Conservation (phyloP, 1,284 basidiomycete genomes). For the Coniophora puteana region DNA sequence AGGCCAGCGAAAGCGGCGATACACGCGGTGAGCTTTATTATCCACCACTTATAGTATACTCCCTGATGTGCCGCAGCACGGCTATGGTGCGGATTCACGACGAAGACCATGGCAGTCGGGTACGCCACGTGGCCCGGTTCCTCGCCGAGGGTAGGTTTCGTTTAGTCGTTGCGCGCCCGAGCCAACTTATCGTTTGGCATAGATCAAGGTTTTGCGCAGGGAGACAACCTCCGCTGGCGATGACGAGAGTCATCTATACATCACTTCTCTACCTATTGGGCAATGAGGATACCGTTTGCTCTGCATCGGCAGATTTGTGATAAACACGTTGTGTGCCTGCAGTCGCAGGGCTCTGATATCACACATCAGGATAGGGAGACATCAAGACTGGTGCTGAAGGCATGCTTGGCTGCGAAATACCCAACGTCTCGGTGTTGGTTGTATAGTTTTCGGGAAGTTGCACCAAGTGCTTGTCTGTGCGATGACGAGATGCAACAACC, state of each 20-base stretch:
- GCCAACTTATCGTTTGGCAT: neutral
- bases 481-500: too few relatives aligned
- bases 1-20: slow-evolving; percentile 28
- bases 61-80: slow-evolving; percentile 38
- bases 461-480: too few relatives aligned
- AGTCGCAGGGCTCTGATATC: too few relatives aligned
- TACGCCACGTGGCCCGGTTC: slow-evolving; percentile 50
- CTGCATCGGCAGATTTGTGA: neutral
- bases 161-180: neutral
- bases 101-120: slow-evolving; percentile 75
- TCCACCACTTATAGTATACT: neutral
- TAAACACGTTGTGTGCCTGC: too few relatives aligned
- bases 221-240: slow-evolving; percentile 2
- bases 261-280: slow-evolving; percentile 46
- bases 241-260: too few relatives aligned
- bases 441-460: too few relatives aligned
- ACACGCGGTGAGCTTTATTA: slow-evolving; percentile 18
- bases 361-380: too few relatives aligned
- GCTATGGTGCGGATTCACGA: slow-evolving; percentile 78
- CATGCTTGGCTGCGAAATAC: too few relatives aligned
- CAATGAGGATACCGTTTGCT: slow-evolving; percentile 7
- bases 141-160: slow-evolving; percentile 49
- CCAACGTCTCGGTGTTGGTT: too few relatives aligned
- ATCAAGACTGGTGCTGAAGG: too few relatives aligned
- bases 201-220: neutral